These are phyloP conservation scores for Triticum turgidum DNA, from an alignment of 176 grass and related monocot species.

Conservation along the genomic window DNA sequence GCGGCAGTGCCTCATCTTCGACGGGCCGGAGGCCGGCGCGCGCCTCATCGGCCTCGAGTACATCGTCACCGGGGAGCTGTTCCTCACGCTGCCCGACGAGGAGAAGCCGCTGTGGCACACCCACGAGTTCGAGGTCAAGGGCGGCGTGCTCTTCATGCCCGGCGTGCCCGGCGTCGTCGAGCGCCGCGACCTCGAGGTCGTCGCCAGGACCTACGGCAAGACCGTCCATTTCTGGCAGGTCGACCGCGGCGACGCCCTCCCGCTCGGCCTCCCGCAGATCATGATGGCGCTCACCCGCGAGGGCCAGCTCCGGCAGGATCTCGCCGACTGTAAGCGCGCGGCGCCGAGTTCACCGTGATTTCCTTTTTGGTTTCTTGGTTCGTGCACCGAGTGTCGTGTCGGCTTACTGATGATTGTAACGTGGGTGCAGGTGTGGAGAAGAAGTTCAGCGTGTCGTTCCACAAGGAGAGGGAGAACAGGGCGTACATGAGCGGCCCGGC, in stretches of 20 bases:
- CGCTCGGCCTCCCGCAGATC: conserved; percentile 65
- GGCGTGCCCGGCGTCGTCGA: conserved; percentile 55
- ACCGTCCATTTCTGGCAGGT: conserved; percentile 93
- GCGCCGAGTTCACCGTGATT: neutral
- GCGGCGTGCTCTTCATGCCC: conserved; percentile 71
- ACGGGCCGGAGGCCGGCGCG: conserved; percentile 47
- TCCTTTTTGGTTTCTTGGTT: neutral
- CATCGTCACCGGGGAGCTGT: conserved; percentile 49
- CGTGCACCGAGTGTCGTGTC: no score
- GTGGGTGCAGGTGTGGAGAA: conserved; percentile 59
- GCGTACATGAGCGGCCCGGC: conserved; percentile 69
- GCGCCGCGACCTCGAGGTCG: conserved; percentile 55
- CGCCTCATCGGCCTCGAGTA: conserved; percentile 87
- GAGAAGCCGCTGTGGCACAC: conserved; percentile 94
- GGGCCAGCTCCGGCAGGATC: conserved; percentile 54
- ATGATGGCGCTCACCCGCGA: conserved; percentile 84
- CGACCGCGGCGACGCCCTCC: conserved; percentile 73
- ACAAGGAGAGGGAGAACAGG: conserved; percentile 62
- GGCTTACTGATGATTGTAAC: neutral
- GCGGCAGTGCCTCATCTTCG: conserved; percentile 85
- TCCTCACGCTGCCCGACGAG: conserved; percentile 72
- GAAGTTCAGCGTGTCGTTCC: conserved; percentile 66
- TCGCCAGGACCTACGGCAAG: conserved; percentile 78
- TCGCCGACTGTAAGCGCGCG: conserved; percentile 42
- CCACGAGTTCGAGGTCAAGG: conserved; percentile 87